Base-by-base conservation (phyloP, 2,329 filamentous ascomycete genomes). In the Colletotrichum sp. region DNA sequence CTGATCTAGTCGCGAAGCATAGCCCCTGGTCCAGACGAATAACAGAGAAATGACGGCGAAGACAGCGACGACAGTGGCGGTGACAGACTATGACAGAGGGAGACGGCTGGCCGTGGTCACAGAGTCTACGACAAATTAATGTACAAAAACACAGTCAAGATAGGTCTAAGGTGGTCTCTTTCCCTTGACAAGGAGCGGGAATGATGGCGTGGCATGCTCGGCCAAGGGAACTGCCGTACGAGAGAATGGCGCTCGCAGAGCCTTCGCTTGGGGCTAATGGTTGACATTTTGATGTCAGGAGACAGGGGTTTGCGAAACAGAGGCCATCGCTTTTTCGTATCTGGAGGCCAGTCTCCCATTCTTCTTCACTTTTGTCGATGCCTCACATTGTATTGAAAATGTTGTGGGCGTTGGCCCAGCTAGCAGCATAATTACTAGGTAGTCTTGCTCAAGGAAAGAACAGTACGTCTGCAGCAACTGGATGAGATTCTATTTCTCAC, bases 401-500 rank as follows among this genome's bases (percentile, higher is more conserved):
- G 8, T 18, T 18, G 16, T 38, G 8, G 16, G 36, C 36, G 36
- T 16, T 18, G 36, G 36, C 3, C 3, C 2, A 43, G 36, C 36
- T 43, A 43, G 36, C 16, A 18, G 36, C 5, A 38, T 9, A 38
- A 2, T 6, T 15, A 4, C 3, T 15, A 16, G 13, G 34, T 16
- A 16, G 34, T 36, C 13, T 8, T 36, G 6, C 15, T 16, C 16
- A 5, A 9, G 36, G 36, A 38, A 38, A 18, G 16, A 38, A 38
- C 8, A 18, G 36, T 38, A 18, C 16, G 8, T 38, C 36, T 18
- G 36, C 16, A 43, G 36, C 36, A 6, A 10, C 34, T 38, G 34
- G 34, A 38, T 1, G 1, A 9, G 3, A 6, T 18, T 43, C 2
- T 0, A 43, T 0, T 18, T 10, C 8, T 6, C 1, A 12, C 38